A percentile compares a stretch with the other conserved stretches of the same genome.
Conservation (phyloP, 2,329 filamentous ascomycete genomes). For the Furcasterigmium furcatum region DNA sequence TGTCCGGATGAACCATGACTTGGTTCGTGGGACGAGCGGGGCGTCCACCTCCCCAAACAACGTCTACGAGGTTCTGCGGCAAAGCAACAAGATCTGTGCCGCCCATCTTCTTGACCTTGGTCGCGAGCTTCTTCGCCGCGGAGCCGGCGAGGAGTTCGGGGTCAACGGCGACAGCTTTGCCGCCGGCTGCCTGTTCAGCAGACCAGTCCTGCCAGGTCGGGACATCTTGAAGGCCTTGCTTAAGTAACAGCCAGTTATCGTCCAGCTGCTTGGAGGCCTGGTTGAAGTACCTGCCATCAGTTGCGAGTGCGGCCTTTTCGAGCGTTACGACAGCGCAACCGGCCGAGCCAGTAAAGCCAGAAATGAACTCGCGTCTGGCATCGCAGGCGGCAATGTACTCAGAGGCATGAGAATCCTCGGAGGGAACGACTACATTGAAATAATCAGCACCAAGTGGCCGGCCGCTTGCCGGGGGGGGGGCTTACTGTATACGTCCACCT, state of each 20-base stretch:
- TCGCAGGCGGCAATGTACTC: slow-evolving; percentile 98
- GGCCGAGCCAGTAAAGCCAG: slow-evolving; percentile 91
- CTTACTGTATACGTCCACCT: slow-evolving; percentile 90
- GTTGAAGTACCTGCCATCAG: slow-evolving; percentile 97
- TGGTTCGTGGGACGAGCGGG: slow-evolving; percentile 74
- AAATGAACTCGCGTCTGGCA: slow-evolving; percentile 85
- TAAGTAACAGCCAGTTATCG: slow-evolving; percentile 84
- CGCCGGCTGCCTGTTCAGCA: slow-evolving; percentile 78
- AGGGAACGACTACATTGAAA: slow-evolving; percentile 72
- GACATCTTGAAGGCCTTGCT: slow-evolving; percentile 89
- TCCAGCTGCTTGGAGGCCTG: slow-evolving; percentile 91
- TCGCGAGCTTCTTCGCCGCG: slow-evolving; percentile 65
- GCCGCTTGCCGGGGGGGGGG: neutral
- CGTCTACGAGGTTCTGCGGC: slow-evolving; percentile 81
- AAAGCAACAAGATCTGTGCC: slow-evolving; percentile 74
- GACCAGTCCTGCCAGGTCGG: slow-evolving; percentile 98
- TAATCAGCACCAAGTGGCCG: slow-evolving; percentile 26
- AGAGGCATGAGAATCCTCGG: slow-evolving; percentile 95
- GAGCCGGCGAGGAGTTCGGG: slow-evolving; percentile 76
- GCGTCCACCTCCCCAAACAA: slow-evolving; percentile 76
- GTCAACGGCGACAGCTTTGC: slow-evolving; percentile 88
- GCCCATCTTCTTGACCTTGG: slow-evolving; percentile 83
- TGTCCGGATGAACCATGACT: slow-evolving; percentile 66
- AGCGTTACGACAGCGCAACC: slow-evolving; percentile 87
- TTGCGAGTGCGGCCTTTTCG: slow-evolving; percentile 85